phyloP scores from a whole-genome alignment of 768 basidiomycete genomes.

The Candolleomyces efflorescens region DNA sequence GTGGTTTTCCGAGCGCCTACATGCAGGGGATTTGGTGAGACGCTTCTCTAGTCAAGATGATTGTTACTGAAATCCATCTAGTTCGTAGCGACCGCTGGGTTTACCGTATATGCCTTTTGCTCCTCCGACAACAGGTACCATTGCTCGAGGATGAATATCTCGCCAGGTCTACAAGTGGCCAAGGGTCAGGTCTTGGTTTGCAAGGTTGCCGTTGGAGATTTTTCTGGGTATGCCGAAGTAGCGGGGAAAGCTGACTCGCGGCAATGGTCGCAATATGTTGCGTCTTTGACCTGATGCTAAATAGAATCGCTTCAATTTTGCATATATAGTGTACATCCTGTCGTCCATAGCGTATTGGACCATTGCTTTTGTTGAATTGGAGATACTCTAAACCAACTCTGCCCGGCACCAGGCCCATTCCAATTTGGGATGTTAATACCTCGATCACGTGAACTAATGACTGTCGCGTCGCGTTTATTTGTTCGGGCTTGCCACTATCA shows the following conservation, averaged over 20 bases:
- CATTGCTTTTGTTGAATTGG: too few species aligned
- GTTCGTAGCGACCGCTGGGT: slow-evolving; percentile 55
- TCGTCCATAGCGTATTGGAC: background rate
- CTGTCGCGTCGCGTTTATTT: background rate
- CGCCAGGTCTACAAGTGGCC: slow-evolving; percentile 39
- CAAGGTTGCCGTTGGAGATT: slow-evolving; percentile 54
- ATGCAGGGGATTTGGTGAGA: slow-evolving; percentile 51
- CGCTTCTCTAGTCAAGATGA: background rate
- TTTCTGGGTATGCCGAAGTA: slow-evolving; percentile 55
- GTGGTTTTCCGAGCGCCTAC: slow-evolving; percentile 45
- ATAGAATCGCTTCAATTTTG: background rate
- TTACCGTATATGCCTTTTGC: slow-evolving; percentile 54
- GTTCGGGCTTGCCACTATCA: background rate
- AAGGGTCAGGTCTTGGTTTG: slow-evolving; percentile 46
- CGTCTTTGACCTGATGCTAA: background rate
- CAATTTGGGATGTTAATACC: background rate
- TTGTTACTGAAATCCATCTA: slow-evolving; percentile 17
- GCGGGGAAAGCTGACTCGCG: slow-evolving; percentile 37
- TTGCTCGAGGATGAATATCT: slow-evolving; percentile 47
- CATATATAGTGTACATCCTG: background rate
- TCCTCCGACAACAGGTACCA: slow-evolving; percentile 46
- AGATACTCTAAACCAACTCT: too few species aligned
- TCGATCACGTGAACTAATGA: background rate
- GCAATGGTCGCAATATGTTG: slow-evolving; percentile 32
- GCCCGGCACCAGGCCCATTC: too few species aligned